Evolutionary conservation across 2,329 filamentous ascomycete genomes (phyloP).

Genomic region (Aspergillus pseudoviridinutans): DNA sequence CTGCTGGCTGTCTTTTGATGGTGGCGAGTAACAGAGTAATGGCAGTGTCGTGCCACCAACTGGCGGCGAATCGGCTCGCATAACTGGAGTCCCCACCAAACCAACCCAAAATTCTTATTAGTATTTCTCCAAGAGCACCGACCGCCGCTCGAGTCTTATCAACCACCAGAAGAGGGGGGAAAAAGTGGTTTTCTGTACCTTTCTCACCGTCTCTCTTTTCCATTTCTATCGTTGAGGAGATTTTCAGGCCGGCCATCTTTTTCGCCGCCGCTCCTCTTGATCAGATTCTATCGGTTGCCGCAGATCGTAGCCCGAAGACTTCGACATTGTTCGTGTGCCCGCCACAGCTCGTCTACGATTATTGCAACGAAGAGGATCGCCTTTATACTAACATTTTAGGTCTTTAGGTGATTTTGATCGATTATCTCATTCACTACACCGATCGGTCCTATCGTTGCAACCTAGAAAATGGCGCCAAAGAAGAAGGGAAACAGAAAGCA

Average conservation of each 20-base stretch:
- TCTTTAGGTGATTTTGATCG: background rate
- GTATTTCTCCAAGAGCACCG: conserved; percentile 10
- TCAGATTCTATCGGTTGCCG: background rate
- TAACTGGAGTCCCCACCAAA: conserved; percentile 18
- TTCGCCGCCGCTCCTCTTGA: background rate
- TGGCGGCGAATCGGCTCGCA: conserved; percentile 4
- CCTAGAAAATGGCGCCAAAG: conserved; percentile 74
- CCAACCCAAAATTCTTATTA: conserved; percentile 21
- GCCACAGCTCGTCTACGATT: background rate
- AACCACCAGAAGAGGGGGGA: conserved; percentile 10
- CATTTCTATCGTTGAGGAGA: background rate
- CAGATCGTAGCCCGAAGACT: background rate
- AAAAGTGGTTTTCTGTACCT: conserved; percentile 2
- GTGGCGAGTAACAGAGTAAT: background rate
- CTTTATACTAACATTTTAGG: background rate
- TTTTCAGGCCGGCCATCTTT: background rate
- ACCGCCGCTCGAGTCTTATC: conserved; percentile 10
- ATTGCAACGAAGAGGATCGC: background rate
- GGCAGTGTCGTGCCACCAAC: background rate
- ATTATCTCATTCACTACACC: background rate
- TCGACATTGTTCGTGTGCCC: conserved; percentile 9
- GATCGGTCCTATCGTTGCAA: background rate
- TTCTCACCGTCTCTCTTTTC: background rate
- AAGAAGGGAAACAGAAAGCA: conserved; percentile 87
- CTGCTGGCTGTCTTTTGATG: background rate